phyloP scores from a whole-genome alignment of 1,284 basidiomycete genomes.

The Porogramme epimiltina region DNA sequence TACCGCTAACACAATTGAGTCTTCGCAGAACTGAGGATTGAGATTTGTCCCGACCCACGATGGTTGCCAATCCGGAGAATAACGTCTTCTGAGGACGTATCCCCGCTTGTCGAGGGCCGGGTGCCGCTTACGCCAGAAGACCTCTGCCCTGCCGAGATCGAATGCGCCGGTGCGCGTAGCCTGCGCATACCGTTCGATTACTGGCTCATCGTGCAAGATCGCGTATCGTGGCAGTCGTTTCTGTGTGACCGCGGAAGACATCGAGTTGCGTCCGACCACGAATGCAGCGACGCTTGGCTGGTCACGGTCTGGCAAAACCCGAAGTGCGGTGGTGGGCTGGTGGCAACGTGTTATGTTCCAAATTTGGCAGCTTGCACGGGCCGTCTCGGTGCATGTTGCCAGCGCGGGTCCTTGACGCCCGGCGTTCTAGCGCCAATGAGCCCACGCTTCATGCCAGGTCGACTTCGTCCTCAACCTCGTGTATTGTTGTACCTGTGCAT shows the following conservation, averaged over 20 bases:
- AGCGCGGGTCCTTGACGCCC: no score
- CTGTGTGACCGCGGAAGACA: background rate
- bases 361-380: no score
- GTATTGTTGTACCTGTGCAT: no score
- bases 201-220: background rate
- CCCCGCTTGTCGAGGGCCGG: slow-evolving; percentile 1
- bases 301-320: no score
- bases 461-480: no score
- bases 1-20: slow-evolving; percentile 3
- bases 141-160: background rate
- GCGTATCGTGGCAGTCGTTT: background rate
- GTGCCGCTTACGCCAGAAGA: slow-evolving; percentile 3
- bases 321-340: no score
- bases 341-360: no score
- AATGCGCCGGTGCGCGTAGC: background rate
- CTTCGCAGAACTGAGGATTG: slow-evolving; percentile 8
- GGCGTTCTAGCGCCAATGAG: no score
- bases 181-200: background rate
- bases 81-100: slow-evolving; percentile 11
- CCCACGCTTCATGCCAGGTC: no score
- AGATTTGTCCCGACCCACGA: slow-evolving; percentile 13
- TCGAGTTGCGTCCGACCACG: background rate
- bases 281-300: no score
- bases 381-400: no score
- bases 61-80: slow-evolving; percentile 12